A percentile compares a stretch with the other conserved stretches of the same genome.
phyloP scores from a whole-genome alignment of 805 yeast genomes.

The Schizosaccharomyces pombe region DNA sequence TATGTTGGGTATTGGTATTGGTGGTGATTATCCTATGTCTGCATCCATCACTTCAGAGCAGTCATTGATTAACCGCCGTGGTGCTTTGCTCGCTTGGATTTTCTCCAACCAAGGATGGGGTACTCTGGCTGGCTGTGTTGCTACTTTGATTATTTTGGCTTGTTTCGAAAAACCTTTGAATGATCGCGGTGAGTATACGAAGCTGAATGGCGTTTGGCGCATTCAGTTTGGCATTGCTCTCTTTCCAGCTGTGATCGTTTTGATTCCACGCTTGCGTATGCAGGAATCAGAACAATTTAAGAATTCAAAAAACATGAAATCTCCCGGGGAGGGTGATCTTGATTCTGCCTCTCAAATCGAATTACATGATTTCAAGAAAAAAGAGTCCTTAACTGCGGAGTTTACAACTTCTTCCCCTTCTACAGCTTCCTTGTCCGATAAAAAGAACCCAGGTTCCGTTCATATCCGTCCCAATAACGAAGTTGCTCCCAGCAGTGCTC shows the following conservation, averaged over 20 bases:
- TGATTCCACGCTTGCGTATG: conserved; percentile 74
- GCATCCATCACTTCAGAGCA: conserved; percentile 74
- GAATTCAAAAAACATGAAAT: conserved; percentile 27
- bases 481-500: too few relatives aligned
- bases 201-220: conserved; percentile 78
- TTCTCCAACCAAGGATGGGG: conserved; percentile 96
- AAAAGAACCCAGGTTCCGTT: background rate
- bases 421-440: background rate
- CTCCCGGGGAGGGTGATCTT: conserved; percentile 32
- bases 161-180: conserved; percentile 46
- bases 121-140: conserved; percentile 69
- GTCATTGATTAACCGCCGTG: conserved; percentile 53
- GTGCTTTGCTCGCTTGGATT: conserved; percentile 91
- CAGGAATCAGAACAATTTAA: conserved; percentile 51
- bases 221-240: conserved; percentile 69
- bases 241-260: conserved; percentile 65
- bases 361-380: background rate
- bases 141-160: conserved; percentile 51
- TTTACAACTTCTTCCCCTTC: conserved; percentile 6
- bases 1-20: conserved; percentile 84
- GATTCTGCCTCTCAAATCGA: conserved; percentile 10
- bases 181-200: conserved; percentile 28
- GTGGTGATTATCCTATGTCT: conserved; percentile 89
- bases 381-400: conserved; percentile 13
- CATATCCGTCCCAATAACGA: too few relatives aligned